phyloP scores from a whole-genome alignment of 2,329 filamentous ascomycete species.

The Mycosphaerelloides madeirae region DNA sequence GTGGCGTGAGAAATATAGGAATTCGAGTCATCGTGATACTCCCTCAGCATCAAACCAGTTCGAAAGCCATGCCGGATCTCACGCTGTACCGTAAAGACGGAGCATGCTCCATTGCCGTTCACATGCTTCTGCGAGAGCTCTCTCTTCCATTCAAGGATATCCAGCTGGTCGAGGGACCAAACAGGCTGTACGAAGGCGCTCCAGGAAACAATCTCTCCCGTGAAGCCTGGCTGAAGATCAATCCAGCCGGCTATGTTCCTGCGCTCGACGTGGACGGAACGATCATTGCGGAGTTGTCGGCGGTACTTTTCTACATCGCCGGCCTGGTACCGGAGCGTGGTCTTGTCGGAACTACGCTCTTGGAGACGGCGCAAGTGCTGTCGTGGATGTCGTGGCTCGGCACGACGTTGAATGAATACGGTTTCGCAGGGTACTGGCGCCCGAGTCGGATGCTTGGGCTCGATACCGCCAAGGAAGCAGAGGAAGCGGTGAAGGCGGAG shows the following conservation, averaged over 20 bases:
- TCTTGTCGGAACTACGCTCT: constrained; percentile 25
- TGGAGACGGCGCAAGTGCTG: constrained; percentile 32
- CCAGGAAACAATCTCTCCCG: constrained; percentile 4
- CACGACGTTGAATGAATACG: constrained; percentile 30
- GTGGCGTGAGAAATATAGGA: no score
- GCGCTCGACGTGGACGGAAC: constrained; percentile 27
- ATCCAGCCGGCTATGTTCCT: constrained; percentile 34
- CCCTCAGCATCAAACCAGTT: no score
- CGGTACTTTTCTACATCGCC: constrained; percentile 32
- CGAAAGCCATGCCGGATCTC: constrained; percentile 2
- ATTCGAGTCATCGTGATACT: no score
- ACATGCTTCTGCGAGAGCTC: constrained; percentile 10
- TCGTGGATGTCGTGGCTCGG: constrained; percentile 37
- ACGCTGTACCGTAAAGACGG: constrained; percentile 10
- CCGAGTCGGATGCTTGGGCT: constrained; percentile 28
- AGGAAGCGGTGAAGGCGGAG: constrained; percentile 21
- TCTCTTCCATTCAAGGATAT: constrained; percentile 5
- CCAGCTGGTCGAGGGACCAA: background rate
- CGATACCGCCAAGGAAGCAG: constrained; percentile 4
- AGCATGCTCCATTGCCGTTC: constrained; percentile 9
- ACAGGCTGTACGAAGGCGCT: constrained; percentile 2
- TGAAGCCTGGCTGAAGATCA: constrained; percentile 24
- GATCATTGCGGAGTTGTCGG: constrained; percentile 33
- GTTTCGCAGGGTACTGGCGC: constrained; percentile 26
- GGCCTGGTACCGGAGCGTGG: constrained; percentile 28